A percentile compares a stretch with the other conserved stretches of the same genome.
These are phyloP conservation scores for Tillandsia leiboldiana DNA, from an alignment of 176 grass and related monocot species.

Conservation along the genomic window DNA sequence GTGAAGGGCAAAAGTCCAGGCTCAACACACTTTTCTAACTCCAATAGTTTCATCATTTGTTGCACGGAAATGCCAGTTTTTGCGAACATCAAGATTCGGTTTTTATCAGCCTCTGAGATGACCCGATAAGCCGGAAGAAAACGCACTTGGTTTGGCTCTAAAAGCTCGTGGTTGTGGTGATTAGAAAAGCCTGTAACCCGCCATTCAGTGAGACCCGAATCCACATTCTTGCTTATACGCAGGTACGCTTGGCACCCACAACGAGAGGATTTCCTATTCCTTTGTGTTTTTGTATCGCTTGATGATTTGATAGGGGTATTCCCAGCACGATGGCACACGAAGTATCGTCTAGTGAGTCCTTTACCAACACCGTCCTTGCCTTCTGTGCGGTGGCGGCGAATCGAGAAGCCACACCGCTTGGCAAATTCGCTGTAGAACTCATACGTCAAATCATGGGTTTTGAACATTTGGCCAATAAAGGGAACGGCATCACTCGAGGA, in stretches of 20 bases:
- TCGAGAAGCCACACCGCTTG: slow-evolving; percentile 62
- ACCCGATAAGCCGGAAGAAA: slow-evolving; percentile 40
- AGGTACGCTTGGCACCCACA: slow-evolving; percentile 71
- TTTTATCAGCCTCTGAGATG: slow-evolving; percentile 44
- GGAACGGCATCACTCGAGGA: slow-evolving; percentile 29
- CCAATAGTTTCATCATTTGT: slow-evolving; percentile 69
- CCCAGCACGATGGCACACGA: slow-evolving; percentile 69
- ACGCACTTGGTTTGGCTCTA: slow-evolving; percentile 42
- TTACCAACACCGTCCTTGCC: slow-evolving; percentile 62
- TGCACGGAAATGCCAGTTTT: slow-evolving; percentile 61
- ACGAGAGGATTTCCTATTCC: slow-evolving; percentile 56
- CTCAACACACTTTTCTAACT: slow-evolving; percentile 55
- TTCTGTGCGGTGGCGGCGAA: slow-evolving; percentile 69
- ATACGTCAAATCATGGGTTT: slow-evolving; percentile 55
- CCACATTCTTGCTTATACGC: slow-evolving; percentile 37
- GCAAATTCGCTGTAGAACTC: slow-evolving; percentile 60
- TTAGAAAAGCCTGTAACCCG: slow-evolving; percentile 59
- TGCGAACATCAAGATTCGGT: slow-evolving; percentile 43
- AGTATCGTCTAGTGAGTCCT: slow-evolving; percentile 62
- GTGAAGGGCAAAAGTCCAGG: slow-evolving; percentile 56
- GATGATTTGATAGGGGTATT: slow-evolving; percentile 49
- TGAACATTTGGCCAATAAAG: slow-evolving; percentile 56
- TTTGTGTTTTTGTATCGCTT: slow-evolving; percentile 27
- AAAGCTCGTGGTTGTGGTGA: slow-evolving; percentile 57
- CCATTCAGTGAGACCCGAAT: slow-evolving; percentile 33